These are phyloP conservation scores for Blastobotrys indianensis DNA, from an alignment of 1,139 yeast genomes.

Conservation along the genomic window DNA sequence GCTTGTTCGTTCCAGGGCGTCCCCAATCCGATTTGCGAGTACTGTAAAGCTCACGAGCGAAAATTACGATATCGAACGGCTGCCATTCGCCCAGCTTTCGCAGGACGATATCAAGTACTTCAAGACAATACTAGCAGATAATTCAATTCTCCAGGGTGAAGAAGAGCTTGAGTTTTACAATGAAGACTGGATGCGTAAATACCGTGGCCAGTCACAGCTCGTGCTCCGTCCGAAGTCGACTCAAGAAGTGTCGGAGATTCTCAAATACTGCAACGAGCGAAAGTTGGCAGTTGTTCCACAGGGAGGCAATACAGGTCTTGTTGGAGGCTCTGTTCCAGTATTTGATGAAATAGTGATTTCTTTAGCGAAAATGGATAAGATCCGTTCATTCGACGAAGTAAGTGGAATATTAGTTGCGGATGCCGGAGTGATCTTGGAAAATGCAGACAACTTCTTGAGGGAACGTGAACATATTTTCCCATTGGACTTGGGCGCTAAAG, in stretches of 20 bases:
- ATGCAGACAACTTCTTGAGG: slow-evolving; percentile 72
- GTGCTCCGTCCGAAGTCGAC: slow-evolving; percentile 82
- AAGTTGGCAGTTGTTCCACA: slow-evolving; percentile 89
- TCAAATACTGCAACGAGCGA: slow-evolving; percentile 75
- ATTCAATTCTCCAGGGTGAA: slow-evolving; percentile 44
- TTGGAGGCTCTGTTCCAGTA: slow-evolving; percentile 90
- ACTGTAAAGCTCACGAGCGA: slow-evolving; percentile 30
- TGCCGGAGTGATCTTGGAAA: slow-evolving; percentile 85
- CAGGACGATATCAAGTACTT: slow-evolving; percentile 59
- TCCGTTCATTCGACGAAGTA: slow-evolving; percentile 73
- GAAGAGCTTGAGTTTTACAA: slow-evolving; percentile 70
- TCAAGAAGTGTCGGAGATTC: slow-evolving; percentile 67
- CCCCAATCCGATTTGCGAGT: slow-evolving; percentile 10
- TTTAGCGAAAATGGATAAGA: slow-evolving; percentile 62
- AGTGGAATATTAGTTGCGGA: slow-evolving; percentile 86
- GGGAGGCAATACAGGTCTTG: slow-evolving; percentile 96
- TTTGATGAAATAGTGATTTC: slow-evolving; percentile 85
- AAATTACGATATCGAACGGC: slow-evolving; percentile 27
- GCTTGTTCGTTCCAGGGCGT: background rate
- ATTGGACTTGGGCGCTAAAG: slow-evolving; percentile 92
- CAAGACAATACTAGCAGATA: slow-evolving; percentile 48
- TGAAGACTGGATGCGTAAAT: slow-evolving; percentile 96
- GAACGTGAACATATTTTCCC: slow-evolving; percentile 90
- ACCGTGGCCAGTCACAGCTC: slow-evolving; percentile 76
- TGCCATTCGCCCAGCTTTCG: slow-evolving; percentile 41